Evolutionary conservation across 2,329 filamentous ascomycete genomes (phyloP).

Genomic region (Arachnopeziza araneosa): DNA sequence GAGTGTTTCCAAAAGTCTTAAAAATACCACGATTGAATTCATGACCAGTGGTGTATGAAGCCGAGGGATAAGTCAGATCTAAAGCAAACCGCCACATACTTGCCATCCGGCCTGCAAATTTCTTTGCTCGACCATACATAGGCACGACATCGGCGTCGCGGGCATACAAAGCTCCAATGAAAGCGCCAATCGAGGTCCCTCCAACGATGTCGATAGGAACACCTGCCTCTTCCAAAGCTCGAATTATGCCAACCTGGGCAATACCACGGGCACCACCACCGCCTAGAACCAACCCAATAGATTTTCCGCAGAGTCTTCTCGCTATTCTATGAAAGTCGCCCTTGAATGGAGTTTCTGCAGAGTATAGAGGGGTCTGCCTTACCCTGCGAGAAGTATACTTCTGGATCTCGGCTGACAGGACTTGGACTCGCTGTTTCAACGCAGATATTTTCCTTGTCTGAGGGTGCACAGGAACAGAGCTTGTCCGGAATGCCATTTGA

Average conservation of each 20-base stretch:
- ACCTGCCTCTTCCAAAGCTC: conserved; percentile 90
- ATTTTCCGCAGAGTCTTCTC: conserved; percentile 84
- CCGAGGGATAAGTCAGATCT: conserved; percentile 91
- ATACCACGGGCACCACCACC: conserved; percentile 91
- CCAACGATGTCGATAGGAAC: conserved; percentile 95
- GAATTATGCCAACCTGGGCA: conserved; percentile 87
- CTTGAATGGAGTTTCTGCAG: conserved; percentile 87
- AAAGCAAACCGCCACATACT: conserved; percentile 98
- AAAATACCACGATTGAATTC: conserved; percentile 99
- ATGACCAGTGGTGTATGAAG: conserved; percentile 95
- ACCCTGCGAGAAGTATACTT: conserved; percentile 94
- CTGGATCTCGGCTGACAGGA: conserved; percentile 92
- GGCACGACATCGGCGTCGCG: conserved; percentile 95
- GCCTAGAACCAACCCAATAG: conserved; percentile 87
- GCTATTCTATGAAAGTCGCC: conserved; percentile 94
- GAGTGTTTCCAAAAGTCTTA: conserved; percentile 93
- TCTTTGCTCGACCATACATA: conserved; percentile 94
- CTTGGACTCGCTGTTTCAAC: conserved; percentile 88
- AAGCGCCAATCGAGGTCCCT: conserved; percentile 92
- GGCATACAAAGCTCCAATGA: conserved; percentile 92
- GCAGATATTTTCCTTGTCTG: conserved; percentile 73
- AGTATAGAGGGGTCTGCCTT: conserved; percentile 84
- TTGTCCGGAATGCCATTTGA: conserved; percentile 83
- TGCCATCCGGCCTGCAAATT: conserved; percentile 96
- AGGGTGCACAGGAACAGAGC: conserved; percentile 69